A percentile compares a stretch with the other conserved stretches of the same genome.
Conservation (phyloP, 202 grass and related monocot genomes). For the Alloteropsis angusta region DNA sequence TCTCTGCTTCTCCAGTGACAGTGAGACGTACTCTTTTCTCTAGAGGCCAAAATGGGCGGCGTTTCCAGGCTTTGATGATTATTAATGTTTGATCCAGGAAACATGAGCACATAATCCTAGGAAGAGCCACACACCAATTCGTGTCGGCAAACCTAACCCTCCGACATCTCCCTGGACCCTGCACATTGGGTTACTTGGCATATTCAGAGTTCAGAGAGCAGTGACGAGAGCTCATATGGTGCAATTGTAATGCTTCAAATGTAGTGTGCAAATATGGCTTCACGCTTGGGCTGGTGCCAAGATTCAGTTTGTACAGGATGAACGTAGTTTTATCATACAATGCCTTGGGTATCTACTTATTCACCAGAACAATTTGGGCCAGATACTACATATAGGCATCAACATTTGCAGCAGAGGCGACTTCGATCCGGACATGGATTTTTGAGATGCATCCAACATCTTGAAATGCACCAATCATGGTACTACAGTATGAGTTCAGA, state of each 20-base stretch:
- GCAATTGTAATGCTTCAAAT: background rate
- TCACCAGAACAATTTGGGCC: background rate
- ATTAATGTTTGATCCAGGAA: background rate
- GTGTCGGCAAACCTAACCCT: constrained; percentile 34
- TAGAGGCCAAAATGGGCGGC: background rate
- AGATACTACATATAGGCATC: background rate
- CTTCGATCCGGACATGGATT: constrained; percentile 3
- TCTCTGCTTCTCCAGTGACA: background rate
- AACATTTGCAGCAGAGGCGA: background rate
- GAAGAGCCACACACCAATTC: background rate
- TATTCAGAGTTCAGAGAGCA: background rate
- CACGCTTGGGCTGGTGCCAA: background rate
- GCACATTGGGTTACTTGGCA: background rate
- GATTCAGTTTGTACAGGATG: background rate
- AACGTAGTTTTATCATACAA: background rate
- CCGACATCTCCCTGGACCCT: background rate
- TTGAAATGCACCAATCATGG: constrained; percentile 7
- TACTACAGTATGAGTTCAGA: background rate
- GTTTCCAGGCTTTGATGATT: background rate
- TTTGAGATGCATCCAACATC: background rate
- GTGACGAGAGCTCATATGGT: background rate
- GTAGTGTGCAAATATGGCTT: background rate
- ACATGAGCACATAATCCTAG: background rate
- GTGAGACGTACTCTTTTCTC: too few relatives aligned
- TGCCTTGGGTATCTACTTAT: background rate